phyloP scores from a whole-genome alignment of 306 rosid species.

The Cucurbita argyrosperma region DNA sequence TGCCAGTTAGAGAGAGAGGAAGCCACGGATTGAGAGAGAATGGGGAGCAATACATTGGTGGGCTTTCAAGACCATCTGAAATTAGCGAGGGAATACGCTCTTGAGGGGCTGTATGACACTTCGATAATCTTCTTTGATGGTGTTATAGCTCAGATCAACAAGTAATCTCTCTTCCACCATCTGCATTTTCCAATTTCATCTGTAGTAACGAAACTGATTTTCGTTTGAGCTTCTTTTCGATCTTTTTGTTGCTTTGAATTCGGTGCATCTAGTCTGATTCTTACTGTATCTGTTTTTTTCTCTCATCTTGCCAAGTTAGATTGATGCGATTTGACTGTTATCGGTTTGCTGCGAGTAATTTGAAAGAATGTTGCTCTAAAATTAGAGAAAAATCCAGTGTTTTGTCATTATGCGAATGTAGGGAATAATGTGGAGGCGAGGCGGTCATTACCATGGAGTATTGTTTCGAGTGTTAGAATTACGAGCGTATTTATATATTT shows the following conservation, averaged over 20 bases:
- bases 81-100: constrained; percentile 84
- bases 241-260: background rate
- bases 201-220: background rate
- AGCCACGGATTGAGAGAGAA: constrained; percentile 6
- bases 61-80: constrained; percentile 91
- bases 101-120: constrained; percentile 85
- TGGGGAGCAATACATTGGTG: constrained; percentile 48
- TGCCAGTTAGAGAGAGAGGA: background rate
- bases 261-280: background rate
- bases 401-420: background rate
- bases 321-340: background rate
- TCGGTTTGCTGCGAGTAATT: background rate
- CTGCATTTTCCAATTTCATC: background rate
- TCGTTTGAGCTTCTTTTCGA: background rate
- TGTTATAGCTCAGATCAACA: constrained; percentile 95
- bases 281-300: background rate
- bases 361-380: background rate
- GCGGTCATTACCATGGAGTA: background rate
- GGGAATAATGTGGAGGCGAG: background rate
- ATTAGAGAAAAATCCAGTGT: background rate
- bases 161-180: constrained; percentile 20
- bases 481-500: background rate
- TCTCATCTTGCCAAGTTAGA: background rate
- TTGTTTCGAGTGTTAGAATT: background rate
- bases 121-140: constrained; percentile 95